Percentiles rank a stretch among this genome's conserved stretches.
Evolutionary conservation across 225 moss, liverwort and hornwort species (phyloP).

Genomic region (Lunularia cruciata): DNA sequence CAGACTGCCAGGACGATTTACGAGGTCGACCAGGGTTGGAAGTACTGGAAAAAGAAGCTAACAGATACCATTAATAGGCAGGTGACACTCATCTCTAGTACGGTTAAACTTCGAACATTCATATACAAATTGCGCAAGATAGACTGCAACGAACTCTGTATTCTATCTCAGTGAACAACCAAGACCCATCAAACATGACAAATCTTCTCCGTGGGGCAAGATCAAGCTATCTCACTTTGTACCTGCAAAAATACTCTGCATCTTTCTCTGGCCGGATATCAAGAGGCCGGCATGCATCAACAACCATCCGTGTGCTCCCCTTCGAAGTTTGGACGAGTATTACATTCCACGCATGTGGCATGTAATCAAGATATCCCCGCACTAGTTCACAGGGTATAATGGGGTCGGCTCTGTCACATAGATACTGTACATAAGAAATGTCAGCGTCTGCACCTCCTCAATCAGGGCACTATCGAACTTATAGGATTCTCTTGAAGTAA

Average conservation of each 20-base stretch:
- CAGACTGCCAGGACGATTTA: not conserved
- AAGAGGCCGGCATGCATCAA: slow-evolving; percentile 86
- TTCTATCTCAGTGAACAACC: not conserved
- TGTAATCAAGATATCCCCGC: slow-evolving; percentile 93
- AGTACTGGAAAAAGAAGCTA: slow-evolving; percentile 7
- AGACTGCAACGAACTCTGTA: not conserved
- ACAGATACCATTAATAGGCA: not conserved
- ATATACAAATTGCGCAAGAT: not conserved
- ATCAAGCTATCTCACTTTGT: not conserved
- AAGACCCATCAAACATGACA: not conserved
- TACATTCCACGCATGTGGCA: slow-evolving; percentile 98
- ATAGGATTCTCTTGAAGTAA: not conserved
- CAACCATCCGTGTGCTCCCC: slow-evolving; percentile 71
- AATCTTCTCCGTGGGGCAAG: not conserved
- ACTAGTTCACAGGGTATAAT: slow-evolving; percentile 89
- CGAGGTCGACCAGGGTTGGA: not conserved
- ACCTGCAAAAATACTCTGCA: slow-evolving; percentile 96
- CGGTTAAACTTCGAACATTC: too few relatives aligned
- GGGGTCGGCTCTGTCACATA: slow-evolving; percentile 96
- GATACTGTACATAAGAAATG: slow-evolving; percentile 49
- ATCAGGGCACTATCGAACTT: not conserved
- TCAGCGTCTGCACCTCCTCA: not conserved
- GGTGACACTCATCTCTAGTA: not conserved
- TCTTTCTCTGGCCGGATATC: slow-evolving; percentile 82
- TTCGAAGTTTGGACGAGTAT: slow-evolving; percentile 57